Base-by-base conservation (phyloP, 2,329 filamentous ascomycete species). In the Botrytis galanthina region DNA sequence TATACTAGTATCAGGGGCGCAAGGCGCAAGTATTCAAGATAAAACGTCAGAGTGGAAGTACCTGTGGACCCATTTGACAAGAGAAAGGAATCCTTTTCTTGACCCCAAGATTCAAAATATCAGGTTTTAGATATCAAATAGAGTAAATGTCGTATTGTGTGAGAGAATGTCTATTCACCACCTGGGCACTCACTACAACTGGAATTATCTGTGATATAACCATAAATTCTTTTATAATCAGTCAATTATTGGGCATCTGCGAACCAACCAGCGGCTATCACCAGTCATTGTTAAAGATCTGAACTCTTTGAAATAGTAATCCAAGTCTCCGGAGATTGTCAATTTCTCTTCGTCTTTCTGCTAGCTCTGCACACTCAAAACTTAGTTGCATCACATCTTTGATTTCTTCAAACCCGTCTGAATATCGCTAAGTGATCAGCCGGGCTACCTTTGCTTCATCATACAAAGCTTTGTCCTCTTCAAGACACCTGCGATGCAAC, bases 381-480 rank as follows among this genome's bases (percentile, higher is more conserved):
- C 59, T 37, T n/a, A 22, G 22, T 37, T 37, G 37, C 22, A 37
- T 22, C 22, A 37, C 20, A 37, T 61, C 22, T 26, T 1, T 16
- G 4, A n/a, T n/a, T n/a, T 16, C 22, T 18, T 39, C 59, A 35
- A n/a, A 61, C 10, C 59, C 26, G 22, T 9, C 37, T n/a, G 4
- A 14, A 61, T 39, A 12, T 39, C n/a, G 12, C 37, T 26, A 12
- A 42, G 16, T 63, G 26, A 29, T 18, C 26, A n/a, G n/a, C n/a
- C n/a, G n/a, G 14, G 26, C 22, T 39, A 16, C 10, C n/a, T 61
- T 8, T 61, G 96, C 93, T 80, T 97, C 93, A 18, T 84, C 84
- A 77, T 96, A 90, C 93, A 97, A 96, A 16, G 89, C 79, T 89
- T 90, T 81, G 96, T 89, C 79, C 92, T 94, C 82, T 95, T 92